Evolutionary conservation across 257 asterid genomes (phyloP), one percentile per base, ranked within the genome.

Genomic region (Jacaranda copaia): DNA sequence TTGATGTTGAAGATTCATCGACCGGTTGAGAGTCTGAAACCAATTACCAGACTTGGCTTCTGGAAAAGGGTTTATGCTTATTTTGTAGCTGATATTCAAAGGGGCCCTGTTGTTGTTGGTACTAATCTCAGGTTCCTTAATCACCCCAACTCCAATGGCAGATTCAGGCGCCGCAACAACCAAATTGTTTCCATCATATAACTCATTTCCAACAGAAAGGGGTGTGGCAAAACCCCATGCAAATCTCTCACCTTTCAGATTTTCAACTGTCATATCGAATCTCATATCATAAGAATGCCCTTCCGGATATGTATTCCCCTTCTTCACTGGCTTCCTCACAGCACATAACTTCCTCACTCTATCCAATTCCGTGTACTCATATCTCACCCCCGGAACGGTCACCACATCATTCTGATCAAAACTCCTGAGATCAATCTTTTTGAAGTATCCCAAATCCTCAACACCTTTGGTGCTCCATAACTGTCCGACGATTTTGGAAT

Each of bases 211-310:
- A 20, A 86, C 89, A 63, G 63, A 76, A 32, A 89, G 5, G 15
- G 95, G 96, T 0, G 8, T 6, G 8, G 86, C 89, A 78, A 18
- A 36, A 32, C 92, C 96, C 96, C 91, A 80, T 38, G 75, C 80
- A 8, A 86, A n/a, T 0, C 12, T 1, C 13, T 56, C 19, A 48
- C 84, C 84, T 8, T 75, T 75, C 3, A 72, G 59, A 48, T 74
- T 68, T 39, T 63, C 68, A n/a, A 84, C 83, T 16, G 79, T 75
- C 81, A 87, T 72, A 51, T 87, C 86, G 20, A 90, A 86, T 45
- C 89, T 84, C 93, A 90, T 82, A 38, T 87, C 87, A 49, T 81
- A 32, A 13, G 92, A 89, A 60, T 61, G 60, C 39, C 67, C 91
- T 49, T 78, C 80, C 4, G 97, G 95, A 80, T 83, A 89, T 10